Conservation (phyloP, 23 red algal genomes). For the Gracilaria caudata region DNA sequence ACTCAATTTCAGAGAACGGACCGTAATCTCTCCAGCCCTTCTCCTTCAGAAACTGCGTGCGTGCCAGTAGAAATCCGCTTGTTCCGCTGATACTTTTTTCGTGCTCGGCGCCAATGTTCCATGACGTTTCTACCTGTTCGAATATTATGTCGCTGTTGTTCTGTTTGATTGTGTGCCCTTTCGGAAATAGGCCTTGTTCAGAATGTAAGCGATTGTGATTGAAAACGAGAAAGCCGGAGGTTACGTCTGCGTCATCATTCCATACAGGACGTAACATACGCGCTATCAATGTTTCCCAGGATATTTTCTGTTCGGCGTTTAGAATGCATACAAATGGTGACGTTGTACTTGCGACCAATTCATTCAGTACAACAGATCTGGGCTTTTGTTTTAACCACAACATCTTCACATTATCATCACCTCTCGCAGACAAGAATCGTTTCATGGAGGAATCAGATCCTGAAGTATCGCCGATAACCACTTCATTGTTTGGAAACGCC, state of each 20-base stretch:
- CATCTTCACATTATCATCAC: constrained; percentile 6
- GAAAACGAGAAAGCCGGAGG: constrained; percentile 12
- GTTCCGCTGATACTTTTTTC: background rate
- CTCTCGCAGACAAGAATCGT: background rate
- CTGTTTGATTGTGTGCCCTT: background rate
- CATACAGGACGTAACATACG: constrained; percentile 5
- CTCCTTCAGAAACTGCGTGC: background rate
- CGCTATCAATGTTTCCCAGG: constrained; percentile 34
- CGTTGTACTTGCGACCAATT: background rate
- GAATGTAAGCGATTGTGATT: constrained; percentile 10
- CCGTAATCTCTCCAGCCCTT: constrained; percentile 9
- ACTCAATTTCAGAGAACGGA: background rate
- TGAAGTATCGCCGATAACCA: constrained; percentile 9
- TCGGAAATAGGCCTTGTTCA: constrained; percentile 10
- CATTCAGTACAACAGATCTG: background rate
- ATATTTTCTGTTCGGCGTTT: background rate
- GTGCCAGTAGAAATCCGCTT: constrained; percentile 7
- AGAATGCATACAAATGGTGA: constrained; percentile 4
- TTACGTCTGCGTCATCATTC: background rate
- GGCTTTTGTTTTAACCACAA: background rate
- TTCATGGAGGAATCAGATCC: background rate
- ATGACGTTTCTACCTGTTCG: constrained; percentile 6
- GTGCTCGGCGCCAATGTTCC: background rate
- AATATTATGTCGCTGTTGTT: background rate
- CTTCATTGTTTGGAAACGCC: constrained; percentile 19